phyloP scores from a whole-genome alignment of 768 basidiomycete genomes.

The Kondoa malvinella region DNA sequence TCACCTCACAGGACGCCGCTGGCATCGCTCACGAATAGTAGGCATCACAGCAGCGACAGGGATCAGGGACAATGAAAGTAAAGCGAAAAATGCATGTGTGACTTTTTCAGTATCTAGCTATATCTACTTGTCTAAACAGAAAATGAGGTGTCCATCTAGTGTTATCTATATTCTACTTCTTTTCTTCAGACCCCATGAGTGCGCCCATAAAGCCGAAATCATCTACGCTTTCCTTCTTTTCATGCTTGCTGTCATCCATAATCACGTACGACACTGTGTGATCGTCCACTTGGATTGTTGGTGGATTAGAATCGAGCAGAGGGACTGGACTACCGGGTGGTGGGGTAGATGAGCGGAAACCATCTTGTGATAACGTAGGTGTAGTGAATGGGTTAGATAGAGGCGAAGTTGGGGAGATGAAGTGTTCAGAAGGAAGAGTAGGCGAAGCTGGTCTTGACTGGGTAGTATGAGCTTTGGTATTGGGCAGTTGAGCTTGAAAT shows the following conservation, averaged over 20 bases:
- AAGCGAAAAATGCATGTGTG: background rate
- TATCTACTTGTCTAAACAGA: too few species aligned
- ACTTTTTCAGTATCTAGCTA: background rate
- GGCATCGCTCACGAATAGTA: background rate
- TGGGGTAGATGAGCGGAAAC: too few species aligned
- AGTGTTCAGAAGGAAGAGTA: background rate
- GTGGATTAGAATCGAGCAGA: background rate
- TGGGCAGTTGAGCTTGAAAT: background rate
- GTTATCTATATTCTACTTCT: background rate
- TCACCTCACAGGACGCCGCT: background rate
- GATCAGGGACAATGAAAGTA: background rate
- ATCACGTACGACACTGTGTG: background rate
- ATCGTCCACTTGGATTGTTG: background rate
- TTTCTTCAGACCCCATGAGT: background rate
- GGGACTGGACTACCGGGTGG: background rate
- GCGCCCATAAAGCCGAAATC: background rate
- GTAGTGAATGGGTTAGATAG: background rate
- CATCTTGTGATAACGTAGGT: background rate
- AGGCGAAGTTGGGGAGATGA: background rate
- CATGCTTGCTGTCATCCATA: background rate
- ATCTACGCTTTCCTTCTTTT: background rate
- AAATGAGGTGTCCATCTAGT: too few species aligned
- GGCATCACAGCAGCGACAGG: background rate
- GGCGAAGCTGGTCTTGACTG: background rate
- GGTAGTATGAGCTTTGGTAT: background rate